A percentile compares a stretch with the other conserved stretches of the same genome.
These are phyloP conservation scores for Isochrysis galbana DNA, from an alignment of 78 protist species.

Conservation along the genomic window DNA sequence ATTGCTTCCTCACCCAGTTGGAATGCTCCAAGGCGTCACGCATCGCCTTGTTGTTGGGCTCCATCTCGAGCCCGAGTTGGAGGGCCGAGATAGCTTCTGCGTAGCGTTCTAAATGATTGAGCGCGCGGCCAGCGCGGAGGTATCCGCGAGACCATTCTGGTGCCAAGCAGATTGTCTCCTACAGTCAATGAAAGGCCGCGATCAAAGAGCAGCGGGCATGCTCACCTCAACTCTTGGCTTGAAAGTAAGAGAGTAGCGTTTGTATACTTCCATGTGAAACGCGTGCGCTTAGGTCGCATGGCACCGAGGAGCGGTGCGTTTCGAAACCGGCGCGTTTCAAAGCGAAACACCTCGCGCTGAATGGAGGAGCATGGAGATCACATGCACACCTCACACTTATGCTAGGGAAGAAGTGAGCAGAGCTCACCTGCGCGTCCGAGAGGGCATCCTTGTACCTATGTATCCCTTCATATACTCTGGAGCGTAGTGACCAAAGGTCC, in stretches of 20 bases:
- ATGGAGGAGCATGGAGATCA: too few species aligned
- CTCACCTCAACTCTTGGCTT: neutral
- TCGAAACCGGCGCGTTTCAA: too few species aligned
- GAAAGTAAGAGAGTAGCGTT: neutral
- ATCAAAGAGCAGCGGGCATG: neutral
- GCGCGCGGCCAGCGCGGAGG: neutral
- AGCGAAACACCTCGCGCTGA: too few species aligned
- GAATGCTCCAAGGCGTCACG: neutral
- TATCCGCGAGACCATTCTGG: neutral
- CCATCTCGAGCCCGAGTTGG: neutral
- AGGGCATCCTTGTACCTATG: neutral
- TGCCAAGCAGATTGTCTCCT: neutral
- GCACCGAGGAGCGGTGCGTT: too few species aligned
- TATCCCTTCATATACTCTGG: neutral
- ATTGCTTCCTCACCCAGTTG: too few species aligned
- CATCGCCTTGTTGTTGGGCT: neutral
- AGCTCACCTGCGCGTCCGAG: neutral
- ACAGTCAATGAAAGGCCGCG: too few species aligned
- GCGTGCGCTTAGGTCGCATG: too few species aligned
- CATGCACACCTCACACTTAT: too few species aligned
- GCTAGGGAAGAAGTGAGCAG: too few species aligned
- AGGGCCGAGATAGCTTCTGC: neutral
- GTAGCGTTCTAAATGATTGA: neutral
- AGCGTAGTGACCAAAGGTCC: neutral
- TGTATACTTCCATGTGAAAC: neutral